Conservation (phyloP, 495 filamentous ascomycete genomes). For the Sordaria brevicollis region DNA sequence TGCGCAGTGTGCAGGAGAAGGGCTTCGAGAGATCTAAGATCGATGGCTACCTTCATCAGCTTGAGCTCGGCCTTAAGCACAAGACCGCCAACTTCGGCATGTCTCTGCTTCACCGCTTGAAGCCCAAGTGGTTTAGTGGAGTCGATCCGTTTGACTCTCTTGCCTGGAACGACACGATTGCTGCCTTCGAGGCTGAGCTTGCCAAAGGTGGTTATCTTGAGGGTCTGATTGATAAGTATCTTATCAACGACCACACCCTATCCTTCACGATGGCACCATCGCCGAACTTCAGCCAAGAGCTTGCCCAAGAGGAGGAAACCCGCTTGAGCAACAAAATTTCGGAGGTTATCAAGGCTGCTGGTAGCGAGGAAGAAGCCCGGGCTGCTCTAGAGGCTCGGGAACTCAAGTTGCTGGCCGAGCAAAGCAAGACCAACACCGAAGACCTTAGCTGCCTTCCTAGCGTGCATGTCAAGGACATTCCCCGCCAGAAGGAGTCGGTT, state of each 20-base stretch:
- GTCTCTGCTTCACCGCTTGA: constrained; percentile 74
- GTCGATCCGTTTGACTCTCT: constrained; percentile 83
- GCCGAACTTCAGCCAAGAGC: constrained; percentile 54
- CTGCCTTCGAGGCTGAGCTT: constrained; percentile 65
- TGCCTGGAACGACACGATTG: constrained; percentile 79
- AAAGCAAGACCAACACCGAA: constrained; percentile 69
- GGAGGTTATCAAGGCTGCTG: constrained; percentile 55
- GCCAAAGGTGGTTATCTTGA: constrained; percentile 71
- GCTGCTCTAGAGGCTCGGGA: constrained; percentile 62
- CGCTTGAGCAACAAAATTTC: constrained; percentile 61
- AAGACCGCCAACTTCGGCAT: constrained; percentile 94
- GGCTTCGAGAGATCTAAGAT: constrained; percentile 86
- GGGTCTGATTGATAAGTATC: constrained; percentile 75
- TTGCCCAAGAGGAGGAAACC: constrained; percentile 67
- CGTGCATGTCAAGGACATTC: constrained; percentile 78
- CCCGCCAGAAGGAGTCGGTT: constrained; percentile 61
- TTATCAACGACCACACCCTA: constrained; percentile 74
- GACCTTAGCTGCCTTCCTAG: constrained; percentile 83
- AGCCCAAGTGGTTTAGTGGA: constrained; percentile 90
- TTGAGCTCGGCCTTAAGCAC: constrained; percentile 83
- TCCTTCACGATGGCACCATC: constrained; percentile 94
- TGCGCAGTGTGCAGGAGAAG: constrained; percentile 51
- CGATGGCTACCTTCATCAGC: constrained; percentile 84
- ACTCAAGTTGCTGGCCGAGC: constrained; percentile 67
- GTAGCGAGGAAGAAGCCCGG: constrained; percentile 59